Base-by-base conservation (phyloP, 352 stramenopile species). In the Phytophthora rubi region DNA sequence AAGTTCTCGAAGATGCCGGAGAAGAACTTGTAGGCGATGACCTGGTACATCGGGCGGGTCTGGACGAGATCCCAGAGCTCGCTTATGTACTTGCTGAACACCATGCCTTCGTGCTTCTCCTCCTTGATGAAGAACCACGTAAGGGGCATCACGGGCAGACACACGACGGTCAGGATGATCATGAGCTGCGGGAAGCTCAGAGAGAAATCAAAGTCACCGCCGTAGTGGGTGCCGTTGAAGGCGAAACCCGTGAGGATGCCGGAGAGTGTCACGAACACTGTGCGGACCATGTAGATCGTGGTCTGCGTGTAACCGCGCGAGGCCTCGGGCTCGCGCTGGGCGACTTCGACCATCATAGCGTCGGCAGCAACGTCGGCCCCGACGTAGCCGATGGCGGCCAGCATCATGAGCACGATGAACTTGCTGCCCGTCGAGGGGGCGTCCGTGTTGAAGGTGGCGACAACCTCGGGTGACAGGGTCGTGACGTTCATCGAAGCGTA, bases 121-220 rank as follows among this genome's bases (percentile, higher is more conserved):
- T 90, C 82, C 44, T 77, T 61, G 28, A 89, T 71, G 55, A 86
- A 80, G 53, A 67, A 83, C 66, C 71, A 86, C 47, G 75, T 80
- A 9, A 85, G 56, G 13, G 80, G 81, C 49, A 89, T 70, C 26
- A 84, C 71, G 0, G 77, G 77, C 32, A 81, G 30, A 26, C 65
- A 78, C 21, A 65, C 61, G 1, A 76, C 57, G 6, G 59, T 72
- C 21, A 82, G 56, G 45, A 82, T 73, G 44, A 81, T 57, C 74
- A 82, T 82, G 23, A 81, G 52, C 37, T 70, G 59, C 3, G 69
- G 62, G 47, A 85, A 82, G 21, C 62, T 75, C 49, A 87, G 39
- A 33, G 69, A 73, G 60, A 83, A 85, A 52, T 74, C 58, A 30
- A 85, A 88, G 54, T 77, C 68, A 16, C 80, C 80, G 28, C 72